A percentile compares a stretch with the other conserved stretches of the same genome.
These are phyloP conservation scores for Nannochloropsis salina DNA, from an alignment of 108 stramenopile genomes.

Conservation along the genomic window DNA sequence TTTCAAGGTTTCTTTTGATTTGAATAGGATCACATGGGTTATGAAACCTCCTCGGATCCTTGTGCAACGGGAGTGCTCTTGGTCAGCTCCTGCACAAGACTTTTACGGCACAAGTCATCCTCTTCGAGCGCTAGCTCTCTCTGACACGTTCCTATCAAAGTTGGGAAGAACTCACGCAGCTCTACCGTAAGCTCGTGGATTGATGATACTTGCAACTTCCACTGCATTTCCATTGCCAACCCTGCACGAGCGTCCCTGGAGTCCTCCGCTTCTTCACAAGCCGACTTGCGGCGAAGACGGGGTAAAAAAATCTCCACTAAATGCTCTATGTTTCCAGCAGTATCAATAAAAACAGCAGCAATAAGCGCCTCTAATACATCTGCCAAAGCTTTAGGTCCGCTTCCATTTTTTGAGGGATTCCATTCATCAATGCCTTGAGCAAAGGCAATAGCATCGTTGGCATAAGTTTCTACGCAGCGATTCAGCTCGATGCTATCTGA, in stretches of 20 bases:
- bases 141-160: not conserved
- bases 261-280: not conserved
- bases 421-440: not conserved
- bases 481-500: not conserved
- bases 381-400: constrained; percentile 38
- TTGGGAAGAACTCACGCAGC: not conserved
- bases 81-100: not conserved
- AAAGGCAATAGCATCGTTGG: not conserved
- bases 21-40: not conserved
- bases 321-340: not conserved
- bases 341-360: constrained; percentile 45
- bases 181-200: not conserved
- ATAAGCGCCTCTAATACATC: constrained; percentile 49
- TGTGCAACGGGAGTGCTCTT: not conserved
- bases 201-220: not conserved
- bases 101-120: not conserved
- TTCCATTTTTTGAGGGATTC: not conserved
- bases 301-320: not conserved
- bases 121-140: not conserved
- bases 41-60: not conserved
- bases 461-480: not conserved
- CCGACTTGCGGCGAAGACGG: not conserved
- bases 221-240: not conserved
- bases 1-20: not conserved
- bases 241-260: not conserved